Evolutionary conservation across 495 filamentous ascomycete species (phyloP), one percentile per base, ranked within the genome.

Genomic region (Penicillium coprophilum): DNA sequence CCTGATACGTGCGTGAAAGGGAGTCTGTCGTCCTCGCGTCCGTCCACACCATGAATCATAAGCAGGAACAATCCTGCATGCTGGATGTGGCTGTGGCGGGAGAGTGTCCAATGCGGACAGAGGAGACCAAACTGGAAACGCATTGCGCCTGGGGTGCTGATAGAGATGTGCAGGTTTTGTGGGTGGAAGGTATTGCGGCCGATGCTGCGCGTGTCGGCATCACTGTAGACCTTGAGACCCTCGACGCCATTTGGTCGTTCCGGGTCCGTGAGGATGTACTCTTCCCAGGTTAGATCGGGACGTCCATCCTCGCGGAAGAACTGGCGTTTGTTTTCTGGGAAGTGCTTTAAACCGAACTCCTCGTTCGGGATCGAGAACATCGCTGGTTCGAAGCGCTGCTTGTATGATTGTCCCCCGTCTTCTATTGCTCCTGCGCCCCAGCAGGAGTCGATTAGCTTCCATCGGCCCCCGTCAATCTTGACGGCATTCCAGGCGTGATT

Each of bases 401-500:
- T 74, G 71, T 94, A 97, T 2, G 77, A 71, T 61, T 71, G 57
- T 31, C 74, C 76, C 61, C 69, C 43, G 40, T 81, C 71, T 67
- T 72, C 46, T 58, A 87, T 67, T 43, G 62, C 64, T 11, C 94
- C 94, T 0, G 93, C 91, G 38, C 94, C 94, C 94, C 94, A 98
- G 68, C 94, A 97, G 3, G 85, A 58, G 63, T 98, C 94, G 38
- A 97, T 77, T 4, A 97, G 79, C 70, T 97, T 96, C 93, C 93
- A 98, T 56, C 86, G 82, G 2, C 87, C 87, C 39, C 85, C 80
- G 57, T 96, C 92, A 53, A 97, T 91, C 45, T 82, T 81, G 17
- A 97, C 89, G 0, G 87, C 94, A 63, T 93, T 97, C 94, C 94
- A 98, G 7, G 94, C 94, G 71, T 98, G 90, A 40, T 80, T 82